Evolutionary conservation across 495 filamentous ascomycete species (phyloP).

Genomic region (Hypoxylon perforatum): DNA sequence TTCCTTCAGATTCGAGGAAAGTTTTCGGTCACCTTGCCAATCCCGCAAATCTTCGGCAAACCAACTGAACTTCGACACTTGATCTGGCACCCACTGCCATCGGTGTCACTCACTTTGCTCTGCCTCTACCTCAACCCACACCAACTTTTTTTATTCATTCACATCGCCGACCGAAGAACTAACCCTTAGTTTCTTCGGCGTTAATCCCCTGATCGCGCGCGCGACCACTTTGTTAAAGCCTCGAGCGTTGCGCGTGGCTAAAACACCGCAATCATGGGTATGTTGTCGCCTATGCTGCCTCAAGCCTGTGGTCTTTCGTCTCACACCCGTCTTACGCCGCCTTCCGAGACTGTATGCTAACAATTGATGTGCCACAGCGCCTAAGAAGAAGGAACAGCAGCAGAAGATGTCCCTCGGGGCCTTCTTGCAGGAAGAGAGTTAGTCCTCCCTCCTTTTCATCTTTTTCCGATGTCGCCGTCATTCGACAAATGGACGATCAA

Average conservation of each 20-base stretch:
- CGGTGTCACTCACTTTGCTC: conserved; percentile 7
- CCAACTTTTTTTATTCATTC: conserved; percentile 2
- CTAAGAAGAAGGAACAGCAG: conserved; percentile 83
- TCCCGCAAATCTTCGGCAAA: conserved; percentile 27
- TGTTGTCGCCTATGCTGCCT: conserved; percentile 50
- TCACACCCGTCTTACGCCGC: not conserved
- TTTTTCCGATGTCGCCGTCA: conserved; percentile 27
- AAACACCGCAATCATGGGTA: conserved; percentile 89
- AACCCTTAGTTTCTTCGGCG: conserved; percentile 34
- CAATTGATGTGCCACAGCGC: conserved; percentile 66
- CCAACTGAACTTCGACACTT: conserved; percentile 14
- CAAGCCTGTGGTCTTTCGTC: not conserved
- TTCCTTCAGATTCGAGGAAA: conserved; percentile 33
- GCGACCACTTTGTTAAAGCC: conserved; percentile 56
- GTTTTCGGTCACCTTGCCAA: conserved; percentile 35
- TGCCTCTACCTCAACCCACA: conserved; percentile 10
- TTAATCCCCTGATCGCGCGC: conserved; percentile 49
- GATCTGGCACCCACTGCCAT: conserved; percentile 18
- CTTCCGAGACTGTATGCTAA: conserved; percentile 30
- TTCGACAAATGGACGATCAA: not conserved
- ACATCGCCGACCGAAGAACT: conserved; percentile 22
- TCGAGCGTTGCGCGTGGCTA: conserved; percentile 56
- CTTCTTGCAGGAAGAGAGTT: conserved; percentile 90
- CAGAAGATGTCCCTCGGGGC: conserved; percentile 90
- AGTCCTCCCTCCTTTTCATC: conserved; percentile 50